These are phyloP conservation scores for Cyathus striatus DNA, from an alignment of 768 basidiomycete genomes.

Conservation along the genomic window DNA sequence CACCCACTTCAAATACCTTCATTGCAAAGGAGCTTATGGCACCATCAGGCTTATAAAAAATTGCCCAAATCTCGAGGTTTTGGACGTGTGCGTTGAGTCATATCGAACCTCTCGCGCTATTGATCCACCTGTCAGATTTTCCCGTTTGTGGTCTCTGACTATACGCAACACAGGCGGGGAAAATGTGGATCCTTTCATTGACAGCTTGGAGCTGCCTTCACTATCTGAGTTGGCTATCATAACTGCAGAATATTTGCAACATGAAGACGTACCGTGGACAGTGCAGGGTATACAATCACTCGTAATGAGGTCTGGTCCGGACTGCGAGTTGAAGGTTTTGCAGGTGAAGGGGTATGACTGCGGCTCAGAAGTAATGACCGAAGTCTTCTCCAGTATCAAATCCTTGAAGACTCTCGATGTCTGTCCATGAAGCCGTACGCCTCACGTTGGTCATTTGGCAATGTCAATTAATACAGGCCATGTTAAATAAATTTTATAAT, in stretches of 20 bases:
- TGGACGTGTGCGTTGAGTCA: background rate
- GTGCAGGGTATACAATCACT: background rate
- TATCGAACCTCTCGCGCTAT: background rate
- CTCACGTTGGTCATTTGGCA: too few species aligned
- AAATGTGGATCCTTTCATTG: background rate
- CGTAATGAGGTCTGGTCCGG: background rate
- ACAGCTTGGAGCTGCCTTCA: background rate
- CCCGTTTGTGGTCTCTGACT: background rate
- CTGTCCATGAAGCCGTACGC: too few species aligned
- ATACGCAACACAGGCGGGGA: background rate
- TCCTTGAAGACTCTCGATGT: too few species aligned
- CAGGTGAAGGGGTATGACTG: background rate
- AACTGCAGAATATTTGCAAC: background rate
- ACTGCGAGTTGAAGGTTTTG: background rate
- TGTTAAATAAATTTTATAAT: too few species aligned
- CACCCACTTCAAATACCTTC: slow-evolving; percentile 5
- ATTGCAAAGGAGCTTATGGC: slow-evolving; percentile 2
- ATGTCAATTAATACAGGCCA: too few species aligned
- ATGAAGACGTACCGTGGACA: background rate
- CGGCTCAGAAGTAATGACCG: too few species aligned
- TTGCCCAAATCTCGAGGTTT: background rate
- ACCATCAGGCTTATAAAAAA: background rate
- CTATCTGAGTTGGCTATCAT: background rate
- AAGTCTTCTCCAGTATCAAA: too few species aligned
- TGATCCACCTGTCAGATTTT: background rate